These are phyloP conservation scores for Cryptococcus sp. DNA, from an alignment of 1,284 basidiomycete species.

Conservation along the genomic window DNA sequence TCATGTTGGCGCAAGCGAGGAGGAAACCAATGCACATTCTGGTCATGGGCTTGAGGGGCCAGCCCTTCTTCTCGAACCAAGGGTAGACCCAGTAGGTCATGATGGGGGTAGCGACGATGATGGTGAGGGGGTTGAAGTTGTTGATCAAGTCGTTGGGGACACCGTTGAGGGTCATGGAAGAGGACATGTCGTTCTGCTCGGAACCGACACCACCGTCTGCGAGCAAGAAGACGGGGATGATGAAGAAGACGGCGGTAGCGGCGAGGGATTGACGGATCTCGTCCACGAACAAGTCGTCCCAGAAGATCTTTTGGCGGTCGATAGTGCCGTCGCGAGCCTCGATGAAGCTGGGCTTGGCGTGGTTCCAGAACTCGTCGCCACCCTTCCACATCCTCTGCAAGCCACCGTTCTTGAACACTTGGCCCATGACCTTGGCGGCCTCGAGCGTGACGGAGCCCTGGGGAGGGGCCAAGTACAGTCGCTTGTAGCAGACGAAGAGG, in stretches of 20 bases:
- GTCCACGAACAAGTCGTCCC: conserved; percentile 57
- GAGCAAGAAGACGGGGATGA: conserved; percentile 56
- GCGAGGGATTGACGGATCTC: conserved; percentile 55
- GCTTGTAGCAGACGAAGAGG: conserved; percentile 50
- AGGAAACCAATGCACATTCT: conserved; percentile 44
- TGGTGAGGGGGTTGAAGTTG: conserved; percentile 56
- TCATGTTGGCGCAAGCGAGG: conserved; percentile 50
- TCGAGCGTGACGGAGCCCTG: conserved; percentile 56
- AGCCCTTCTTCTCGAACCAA: conserved; percentile 47
- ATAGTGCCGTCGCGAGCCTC: conserved; percentile 31
- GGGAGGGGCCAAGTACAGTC: conserved; percentile 54
- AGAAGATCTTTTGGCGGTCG: conserved; percentile 50
- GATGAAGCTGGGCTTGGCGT: conserved; percentile 53
- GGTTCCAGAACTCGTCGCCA: conserved; percentile 53
- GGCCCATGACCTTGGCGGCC: conserved; percentile 39
- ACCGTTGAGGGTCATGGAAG: conserved; percentile 53
- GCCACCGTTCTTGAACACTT: conserved; percentile 36
- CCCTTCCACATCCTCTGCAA: conserved; percentile 31
- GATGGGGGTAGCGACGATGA: conserved; percentile 55
- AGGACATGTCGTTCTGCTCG: conserved; percentile 52
- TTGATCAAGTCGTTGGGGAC: conserved; percentile 56
- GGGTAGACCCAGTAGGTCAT: conserved; percentile 56
- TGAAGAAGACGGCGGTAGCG: conserved; percentile 56
- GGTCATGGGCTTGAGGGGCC: conserved; percentile 42
- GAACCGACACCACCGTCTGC: conserved; percentile 55